Conservation (phyloP, 148 eudicot genomes). For the Camellia granthamiana region DNA sequence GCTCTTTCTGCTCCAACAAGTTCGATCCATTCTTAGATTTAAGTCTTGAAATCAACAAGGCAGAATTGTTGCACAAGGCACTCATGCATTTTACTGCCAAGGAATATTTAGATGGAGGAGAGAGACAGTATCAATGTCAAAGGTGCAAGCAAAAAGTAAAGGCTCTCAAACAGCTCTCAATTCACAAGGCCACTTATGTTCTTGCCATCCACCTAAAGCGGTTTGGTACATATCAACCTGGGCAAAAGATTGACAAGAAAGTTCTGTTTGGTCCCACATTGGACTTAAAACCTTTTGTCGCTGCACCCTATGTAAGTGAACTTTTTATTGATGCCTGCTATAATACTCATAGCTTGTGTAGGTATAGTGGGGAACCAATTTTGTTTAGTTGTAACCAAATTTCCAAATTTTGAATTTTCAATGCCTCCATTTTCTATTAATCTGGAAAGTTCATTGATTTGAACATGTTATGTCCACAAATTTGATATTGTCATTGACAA, state of each 20-base stretch:
- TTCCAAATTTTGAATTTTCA: too few species aligned
- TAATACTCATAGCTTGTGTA: neutral
- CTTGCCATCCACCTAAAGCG: conserved; percentile 86
- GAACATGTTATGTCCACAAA: too few species aligned
- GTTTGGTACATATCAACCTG: conserved; percentile 61
- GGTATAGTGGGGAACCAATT: neutral
- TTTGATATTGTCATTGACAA: neutral
- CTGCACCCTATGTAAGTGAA: conserved; percentile 71
- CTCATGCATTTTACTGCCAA: conserved; percentile 68
- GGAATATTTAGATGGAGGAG: conserved; percentile 93
- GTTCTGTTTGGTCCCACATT: conserved; percentile 64
- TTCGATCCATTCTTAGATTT: conserved; percentile 90
- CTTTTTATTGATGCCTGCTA: neutral
- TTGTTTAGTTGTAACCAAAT: too few species aligned
- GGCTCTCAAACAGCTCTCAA: conserved; percentile 85
- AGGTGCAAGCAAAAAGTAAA: conserved; percentile 85
- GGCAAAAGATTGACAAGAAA: conserved; percentile 80
- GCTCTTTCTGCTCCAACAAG: conserved; percentile 75
- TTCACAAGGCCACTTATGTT: conserved; percentile 76
- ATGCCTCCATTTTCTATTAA: too few species aligned
- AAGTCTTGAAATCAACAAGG: conserved; percentile 85
- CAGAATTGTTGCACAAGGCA: conserved; percentile 77
- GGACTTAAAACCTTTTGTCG: conserved; percentile 81
- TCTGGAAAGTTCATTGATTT: too few species aligned
- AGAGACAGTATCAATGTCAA: conserved; percentile 76